These are phyloP conservation scores for Phaffomyces opuntiae DNA, from an alignment of 805 yeast genomes.

Conservation along the genomic window DNA sequence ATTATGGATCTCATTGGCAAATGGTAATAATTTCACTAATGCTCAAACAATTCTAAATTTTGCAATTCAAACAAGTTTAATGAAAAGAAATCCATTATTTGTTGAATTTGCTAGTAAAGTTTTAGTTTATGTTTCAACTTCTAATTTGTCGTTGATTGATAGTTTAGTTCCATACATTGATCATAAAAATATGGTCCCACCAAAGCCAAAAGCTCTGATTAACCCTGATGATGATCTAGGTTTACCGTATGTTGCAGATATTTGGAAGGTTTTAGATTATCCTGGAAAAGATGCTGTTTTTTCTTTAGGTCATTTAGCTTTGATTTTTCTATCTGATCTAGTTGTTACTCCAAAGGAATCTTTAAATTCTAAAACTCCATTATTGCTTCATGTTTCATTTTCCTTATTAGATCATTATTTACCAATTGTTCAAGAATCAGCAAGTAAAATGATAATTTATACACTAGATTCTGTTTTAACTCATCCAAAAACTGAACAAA, in stretches of 20 bases:
- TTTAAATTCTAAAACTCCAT: slow-evolving; percentile 53
- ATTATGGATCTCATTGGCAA: slow-evolving; percentile 91
- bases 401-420: slow-evolving; percentile 85
- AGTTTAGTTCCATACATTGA: slow-evolving; percentile 62
- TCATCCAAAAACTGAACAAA: slow-evolving; percentile 45
- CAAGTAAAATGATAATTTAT: slow-evolving; percentile 67
- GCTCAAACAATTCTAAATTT: slow-evolving; percentile 67
- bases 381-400: slow-evolving; percentile 71
- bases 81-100: slow-evolving; percentile 62
- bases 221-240: slow-evolving; percentile 29
- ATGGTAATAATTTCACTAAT: slow-evolving; percentile 59
- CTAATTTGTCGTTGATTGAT: slow-evolving; percentile 47
- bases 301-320: slow-evolving; percentile 80
- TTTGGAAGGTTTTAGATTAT: slow-evolving; percentile 48
- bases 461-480: slow-evolving; percentile 52
- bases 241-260: slow-evolving; percentile 73
- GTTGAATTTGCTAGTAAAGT: slow-evolving; percentile 79
- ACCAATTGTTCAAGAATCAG: slow-evolving; percentile 76
- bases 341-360: slow-evolving; percentile 61
- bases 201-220: slow-evolving; percentile 31
- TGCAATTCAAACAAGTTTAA: slow-evolving; percentile 58
- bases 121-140: slow-evolving; percentile 65
- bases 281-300: slow-evolving; percentile 67
- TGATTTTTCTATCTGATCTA: slow-evolving; percentile 78
- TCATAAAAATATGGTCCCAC: slow-evolving; percentile 88